Evolutionary conservation across 139 green algal species (phyloP).

Genomic region (Tetratostichococcus sp.): DNA sequence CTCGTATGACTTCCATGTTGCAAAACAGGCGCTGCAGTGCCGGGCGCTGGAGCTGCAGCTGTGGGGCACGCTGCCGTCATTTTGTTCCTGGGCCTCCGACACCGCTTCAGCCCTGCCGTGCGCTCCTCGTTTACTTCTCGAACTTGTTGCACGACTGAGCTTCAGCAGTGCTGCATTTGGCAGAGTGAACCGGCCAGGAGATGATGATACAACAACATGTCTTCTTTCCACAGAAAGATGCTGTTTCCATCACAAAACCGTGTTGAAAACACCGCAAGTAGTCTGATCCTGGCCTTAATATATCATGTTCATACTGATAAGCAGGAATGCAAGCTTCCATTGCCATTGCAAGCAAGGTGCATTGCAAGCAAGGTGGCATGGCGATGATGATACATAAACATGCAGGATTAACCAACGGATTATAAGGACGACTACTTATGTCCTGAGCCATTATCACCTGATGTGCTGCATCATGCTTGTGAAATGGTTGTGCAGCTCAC

Average conservation of each 20-base stretch:
- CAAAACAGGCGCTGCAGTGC: conserved; percentile 49
- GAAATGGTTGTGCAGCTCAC: no score
- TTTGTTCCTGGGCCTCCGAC: conserved; percentile 74
- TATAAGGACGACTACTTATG: background rate
- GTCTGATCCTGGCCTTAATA: background rate
- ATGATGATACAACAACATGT: background rate
- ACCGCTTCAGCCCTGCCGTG: conserved; percentile 26
- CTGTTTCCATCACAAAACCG: background rate
- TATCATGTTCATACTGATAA: no score
- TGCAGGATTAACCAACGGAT: conserved; percentile 1
- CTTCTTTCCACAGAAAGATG: conserved; percentile 1
- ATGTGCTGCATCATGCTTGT: background rate
- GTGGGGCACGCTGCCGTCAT: conserved; percentile 80
- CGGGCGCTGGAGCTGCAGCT: conserved; percentile 57
- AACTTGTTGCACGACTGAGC: no score
- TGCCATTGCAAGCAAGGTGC: background rate
- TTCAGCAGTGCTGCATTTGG: no score
- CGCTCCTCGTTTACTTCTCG: no score
- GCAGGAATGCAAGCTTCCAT: background rate
- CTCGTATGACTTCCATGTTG: background rate
- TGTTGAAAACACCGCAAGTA: background rate
- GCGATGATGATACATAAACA: background rate
- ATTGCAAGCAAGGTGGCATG: background rate
- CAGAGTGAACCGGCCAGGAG: background rate
- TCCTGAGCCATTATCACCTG: conserved; percentile 4